Base-by-base conservation (phyloP, 2,329 filamentous ascomycete species). In the Scedosporium apiospermum region DNA sequence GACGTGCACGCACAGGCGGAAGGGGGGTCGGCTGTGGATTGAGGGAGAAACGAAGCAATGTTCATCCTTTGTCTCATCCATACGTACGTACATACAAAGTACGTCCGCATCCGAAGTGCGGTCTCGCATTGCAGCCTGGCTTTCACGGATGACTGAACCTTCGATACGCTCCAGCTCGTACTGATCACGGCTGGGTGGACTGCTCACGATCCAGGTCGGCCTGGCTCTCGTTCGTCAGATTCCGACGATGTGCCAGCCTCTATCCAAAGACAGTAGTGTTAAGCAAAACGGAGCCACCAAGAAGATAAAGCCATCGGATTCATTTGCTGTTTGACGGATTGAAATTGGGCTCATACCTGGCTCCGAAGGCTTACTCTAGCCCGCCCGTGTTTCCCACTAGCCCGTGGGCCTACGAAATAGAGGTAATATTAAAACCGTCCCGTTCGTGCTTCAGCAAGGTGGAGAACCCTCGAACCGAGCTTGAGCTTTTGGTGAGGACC, bases 1-100 rank as follows among this genome's bases (percentile, higher is more conserved):
- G 21, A 53, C 18, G 16, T 46, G 44, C 44, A 46, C 27, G 27
- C 27, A 5, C 4, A 30, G 27, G 27, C 6, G 27, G 27, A 30
- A 1, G 27, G 27, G 27, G 27, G 27, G 14, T 10, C 44, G 44
- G 44, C 44, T 46, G 49, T 27, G n/a, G 12, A 55, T 16, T 34
- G 46, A 57, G 60, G 60, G 60, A 30, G 27, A 55, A 46, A 44
- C 30, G 18, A 42, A 23, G 59, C 59, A 51, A 30, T 9, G 59
- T 51, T 61, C 59, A 61, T 61, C 59, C n/a, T 51, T 61, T 44
- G 59, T 61, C 59, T 61, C 59, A 61, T 61, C 59, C 34, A 53
- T 30, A 59, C 7, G n/a, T 26, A 21, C 38, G 57, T 44, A n/a
- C 18, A 23, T 12, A 59, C 6, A 30, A 30, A 21, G 58, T 21